Evolutionary conservation across 257 asterid genomes (phyloP), one percentile per base, ranked within the genome.

Genomic region (Fraxinus pennsylvanica): DNA sequence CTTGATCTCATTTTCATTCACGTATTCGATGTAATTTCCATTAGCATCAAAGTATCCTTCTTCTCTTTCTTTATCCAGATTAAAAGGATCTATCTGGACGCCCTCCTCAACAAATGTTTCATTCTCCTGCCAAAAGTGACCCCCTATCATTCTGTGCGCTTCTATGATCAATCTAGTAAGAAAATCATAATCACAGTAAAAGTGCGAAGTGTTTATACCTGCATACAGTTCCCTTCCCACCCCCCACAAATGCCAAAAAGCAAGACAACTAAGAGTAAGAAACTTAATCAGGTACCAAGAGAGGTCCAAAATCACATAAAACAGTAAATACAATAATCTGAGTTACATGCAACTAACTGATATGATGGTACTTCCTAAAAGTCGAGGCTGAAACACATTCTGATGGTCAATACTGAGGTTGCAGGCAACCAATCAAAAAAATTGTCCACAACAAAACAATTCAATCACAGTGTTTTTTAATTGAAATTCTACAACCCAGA

Each of bases 21-120:
- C 50, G 68, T 89, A 96, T 75, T 93, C 98, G 47, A 96, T 94
- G 75, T 92, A 96, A 85, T 96, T 96, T 68, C 96, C 98, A 57
- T 85, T 80, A 72, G 85, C 95, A 91, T 96, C 99, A 81, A 96
- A 96, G 85, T 91, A 96, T 45, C 99, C 99, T 68, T 89, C 98
- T 87, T 96, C 97, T 84, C 97, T 90, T 90, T 96, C 99, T 85
- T 86, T 84, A 15, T 86, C 84, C 81, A 96, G 90, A 83, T 96
- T 93, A 76, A 96, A 96, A 75, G 97, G 99, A 73, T 93, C 97
- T 68, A 96, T 57, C 61, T 80, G 78, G 38, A 88, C 80, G 19
- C 96, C 99, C 78, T 93, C 98, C 29, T 96, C 97, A 83, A 72
- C 86, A 83, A 88, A 90, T 77, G 89, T 83, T 82, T 91, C 98